Base-by-base conservation (phyloP, 495 filamentous ascomycete genomes). In the Pseudevernia furfuracea region DNA sequence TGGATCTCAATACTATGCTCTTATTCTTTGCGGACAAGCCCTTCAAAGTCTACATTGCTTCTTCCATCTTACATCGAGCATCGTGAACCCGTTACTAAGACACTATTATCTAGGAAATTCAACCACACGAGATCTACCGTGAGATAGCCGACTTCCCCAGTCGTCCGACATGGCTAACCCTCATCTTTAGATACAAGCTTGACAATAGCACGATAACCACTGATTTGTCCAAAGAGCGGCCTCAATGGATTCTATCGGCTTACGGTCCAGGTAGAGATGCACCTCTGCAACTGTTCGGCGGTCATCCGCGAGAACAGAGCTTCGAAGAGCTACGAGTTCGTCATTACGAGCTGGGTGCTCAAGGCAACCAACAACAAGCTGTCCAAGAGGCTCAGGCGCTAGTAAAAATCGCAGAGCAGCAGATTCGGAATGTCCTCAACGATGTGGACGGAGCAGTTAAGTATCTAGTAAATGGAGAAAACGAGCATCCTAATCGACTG, bases 161-260 rank as follows among this genome's bases (percentile, higher is more conserved):
- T 30, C 37, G 9, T 34, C 21, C 30, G n/a, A 30, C 46, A n/a
- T 56, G 4, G 34, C 44, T 64, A 17, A 67, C 23, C 10, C 38
- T n/a, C 1, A 9, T 52, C 14, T 48, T 23, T 34, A 70, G 68
- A 11, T 70, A 66, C 57, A 68, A 66, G 21, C 66, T 70, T 36
- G 64, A 65, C 49, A 70, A 64, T 25, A 38, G 25, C 21, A 44
- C 17, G 17, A 67, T 70, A 58, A 61, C 19, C 17, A 68, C 61
- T 30, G 69, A 70, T 66, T 52, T 70, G 38, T 55, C 63, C 7
- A 74, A 78, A 38, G 89, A 91, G 60, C 82, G 81, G 25, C 92
- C 92, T 44, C 71, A 79, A 78, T 96, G 90, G 89, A 81, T 91
- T 17, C 81, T 96, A n/a, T 95, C 92, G 0, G 81, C 85, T 44